Evolutionary conservation across 1,284 basidiomycete genomes (phyloP), one percentile per base, ranked within the genome.

Genomic region (Agaricales sp.): DNA sequence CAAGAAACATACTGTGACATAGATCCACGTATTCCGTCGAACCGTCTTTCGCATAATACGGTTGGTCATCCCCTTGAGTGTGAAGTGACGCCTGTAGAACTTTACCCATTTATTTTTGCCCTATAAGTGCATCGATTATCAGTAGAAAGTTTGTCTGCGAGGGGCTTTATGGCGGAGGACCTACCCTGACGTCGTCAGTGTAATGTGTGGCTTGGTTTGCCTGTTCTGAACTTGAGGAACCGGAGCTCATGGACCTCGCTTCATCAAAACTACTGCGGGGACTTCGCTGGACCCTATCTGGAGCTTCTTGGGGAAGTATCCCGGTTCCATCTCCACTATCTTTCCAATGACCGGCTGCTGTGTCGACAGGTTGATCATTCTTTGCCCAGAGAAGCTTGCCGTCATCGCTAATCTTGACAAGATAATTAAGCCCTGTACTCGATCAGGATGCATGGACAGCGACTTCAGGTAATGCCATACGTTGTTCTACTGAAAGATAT

Each of bases 361-460:
- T 84, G 57, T 84, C 81, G 8, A 84, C 76, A 0, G 75, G 66
- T 50, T 80, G 70, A 45, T 77, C 71, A 55, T 82, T 85, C 45
- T 74, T 72, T 1, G 77, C 77, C 86, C 86, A 90, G n/a, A 77
- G 66, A 14, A 90, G 68, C 52, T 71, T 74, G 1, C 87, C 87
- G n/a, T 79, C 66, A 1, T 67, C 54, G 55, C 81, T 78, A 39
- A 86, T 72, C 30, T 71, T 71, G 49, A 83, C 78, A 2, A 88
- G 70, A 58, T 89, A 89, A 58, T 87, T 87, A 19, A 80, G 64
- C 4, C 76, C 75, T 76, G 35, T 12, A 23, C 21, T 22, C 16
- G 14, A 47, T 52, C 45, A 26, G 45, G 24, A 46, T 43, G 14
- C 39, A 39, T 44, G 30, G n/a, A 21, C 43, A 22, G 45, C 13